Base-by-base conservation (phyloP, 2,329 filamentous ascomycete genomes). In the Colletotrichum kahawae region DNA sequence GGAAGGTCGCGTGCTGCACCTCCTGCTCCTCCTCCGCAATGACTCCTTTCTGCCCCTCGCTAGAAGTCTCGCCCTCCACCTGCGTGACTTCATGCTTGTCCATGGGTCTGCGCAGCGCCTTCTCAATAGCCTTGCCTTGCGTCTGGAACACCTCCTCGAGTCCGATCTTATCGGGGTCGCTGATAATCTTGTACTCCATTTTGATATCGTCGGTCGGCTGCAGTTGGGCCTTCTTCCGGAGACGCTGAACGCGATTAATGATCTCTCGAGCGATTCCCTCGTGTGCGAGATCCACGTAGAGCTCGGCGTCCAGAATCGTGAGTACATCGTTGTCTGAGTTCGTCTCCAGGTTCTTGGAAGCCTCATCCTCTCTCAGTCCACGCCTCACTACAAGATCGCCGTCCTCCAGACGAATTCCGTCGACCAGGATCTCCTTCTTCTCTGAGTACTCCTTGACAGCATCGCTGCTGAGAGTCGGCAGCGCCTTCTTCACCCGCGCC, bases 241-340 rank as follows among this genome's bases (percentile, higher is more conserved):
- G 88, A 78, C 95, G 92, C 86, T 99, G 97, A 27, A 99, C 94
- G 54, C 96, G 93, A 84, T 98, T 95, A 87, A 99, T 94, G 78
- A 99, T 93, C 85, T 98, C 97, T 80, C 97, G 91, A 2, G 95
- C 96, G 69, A 99, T 85, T 70, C 96, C 97, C 84, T 98, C 96
- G 78, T 96, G 92, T 62, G 94, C 94, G 43, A 99, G 89, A 82
- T 98, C 95, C 0, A 95, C 92, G 82, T 98, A 94, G 29, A 95
- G 87, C 74, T 93, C 92, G 2, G 92, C 91, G 81, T 98, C 95
- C n/a, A 99, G 88, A 78, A 99, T 95, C 75, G 94, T 96, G 79
- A 99, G 91, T 62, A 98, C 94, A 79, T 98, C 95, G 76, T 94
- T 92, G 80, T 98, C 95, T 1, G 95, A 95, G 84, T 97, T 97